Evolutionary conservation across 176 grass and related monocot species (phyloP).

Genomic region (Cymbopogon citratus): DNA sequence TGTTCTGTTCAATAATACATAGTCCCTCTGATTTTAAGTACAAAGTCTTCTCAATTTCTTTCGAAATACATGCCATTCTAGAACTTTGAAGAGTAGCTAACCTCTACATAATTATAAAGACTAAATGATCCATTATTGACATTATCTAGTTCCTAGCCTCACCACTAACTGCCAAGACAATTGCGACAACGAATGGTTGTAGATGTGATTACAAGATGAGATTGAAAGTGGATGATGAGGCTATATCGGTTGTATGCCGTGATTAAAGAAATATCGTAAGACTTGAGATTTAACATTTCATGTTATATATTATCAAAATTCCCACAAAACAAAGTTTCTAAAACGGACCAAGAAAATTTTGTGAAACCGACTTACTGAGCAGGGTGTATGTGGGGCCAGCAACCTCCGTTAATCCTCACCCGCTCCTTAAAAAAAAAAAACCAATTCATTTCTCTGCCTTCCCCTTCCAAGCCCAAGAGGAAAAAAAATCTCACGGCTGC

Average conservation of each 20-base stretch:
- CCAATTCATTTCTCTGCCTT: not conserved
- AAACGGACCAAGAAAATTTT: too few relatives aligned
- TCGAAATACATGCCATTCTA: not conserved
- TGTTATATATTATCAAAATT: too few relatives aligned
- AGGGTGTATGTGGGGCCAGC: not conserved
- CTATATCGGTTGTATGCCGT: not conserved
- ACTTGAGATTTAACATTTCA: not conserved
- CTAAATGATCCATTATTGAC: not conserved
- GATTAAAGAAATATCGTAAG: not conserved
- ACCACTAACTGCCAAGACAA: too few relatives aligned
- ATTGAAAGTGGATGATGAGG: not conserved
- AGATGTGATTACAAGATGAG: too few relatives aligned
- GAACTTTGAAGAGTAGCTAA: not conserved
- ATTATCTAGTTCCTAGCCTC: not conserved
- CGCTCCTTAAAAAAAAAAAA: not conserved
- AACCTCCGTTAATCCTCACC: not conserved
- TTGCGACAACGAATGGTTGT: not conserved
- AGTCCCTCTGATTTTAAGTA: not conserved
- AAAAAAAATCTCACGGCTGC: constrained; percentile 35
- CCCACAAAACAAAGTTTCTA: too few relatives aligned
- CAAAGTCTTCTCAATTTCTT: not conserved
- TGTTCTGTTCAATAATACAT: not conserved
- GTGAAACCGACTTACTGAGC: not conserved
- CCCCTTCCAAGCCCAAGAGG: not conserved
- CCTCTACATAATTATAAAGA: too few relatives aligned